Conservation (phyloP, 2,329 filamentous ascomycete genomes). For the Stagonosporopsis rhizophila region DNA sequence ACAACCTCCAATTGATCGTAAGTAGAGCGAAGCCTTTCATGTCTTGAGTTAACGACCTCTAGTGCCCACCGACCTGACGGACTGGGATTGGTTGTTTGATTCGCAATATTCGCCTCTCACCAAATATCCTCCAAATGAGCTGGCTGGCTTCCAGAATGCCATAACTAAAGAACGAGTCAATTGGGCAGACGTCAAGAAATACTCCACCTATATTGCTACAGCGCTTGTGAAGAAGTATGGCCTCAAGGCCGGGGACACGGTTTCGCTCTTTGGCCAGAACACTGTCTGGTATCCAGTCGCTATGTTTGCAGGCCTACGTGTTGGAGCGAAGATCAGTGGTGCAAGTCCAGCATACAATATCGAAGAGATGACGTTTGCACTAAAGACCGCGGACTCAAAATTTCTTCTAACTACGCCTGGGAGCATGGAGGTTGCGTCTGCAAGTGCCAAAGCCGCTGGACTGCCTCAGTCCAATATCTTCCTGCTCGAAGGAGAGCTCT, state of each 20-base stretch:
- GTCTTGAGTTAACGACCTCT: not conserved
- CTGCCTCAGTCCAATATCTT: conserved; percentile 62
- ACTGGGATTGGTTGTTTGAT: conserved; percentile 70
- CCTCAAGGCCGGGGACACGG: conserved; percentile 62
- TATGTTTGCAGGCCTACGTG: conserved; percentile 63
- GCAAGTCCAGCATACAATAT: conserved; percentile 71
- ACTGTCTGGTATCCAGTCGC: conserved; percentile 72
- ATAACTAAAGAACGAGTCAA: conserved; percentile 64
- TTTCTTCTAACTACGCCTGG: conserved; percentile 65
- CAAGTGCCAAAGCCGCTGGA: conserved; percentile 62
- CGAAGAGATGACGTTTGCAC: conserved; percentile 72
- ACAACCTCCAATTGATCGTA: conserved; percentile 54
- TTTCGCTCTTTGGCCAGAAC: conserved; percentile 69
- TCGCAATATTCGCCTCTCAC: conserved; percentile 60
- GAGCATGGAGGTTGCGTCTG: conserved; percentile 62
- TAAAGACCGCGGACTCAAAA: conserved; percentile 64
- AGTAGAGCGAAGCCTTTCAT: not conserved
- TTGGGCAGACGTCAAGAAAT: conserved; percentile 64
- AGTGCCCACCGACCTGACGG: conserved; percentile 63
- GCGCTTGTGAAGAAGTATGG: conserved; percentile 64
- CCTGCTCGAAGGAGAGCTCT: conserved; percentile 62
- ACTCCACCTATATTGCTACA: conserved; percentile 66
- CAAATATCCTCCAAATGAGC: conserved; percentile 47
- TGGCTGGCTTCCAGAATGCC: conserved; percentile 65
- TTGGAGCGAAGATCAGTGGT: conserved; percentile 65